Percentiles rank a stretch among this genome's conserved stretches.
Evolutionary conservation across 139 green algal species (phyloP).

Genomic region (Chlorella sp.): DNA sequence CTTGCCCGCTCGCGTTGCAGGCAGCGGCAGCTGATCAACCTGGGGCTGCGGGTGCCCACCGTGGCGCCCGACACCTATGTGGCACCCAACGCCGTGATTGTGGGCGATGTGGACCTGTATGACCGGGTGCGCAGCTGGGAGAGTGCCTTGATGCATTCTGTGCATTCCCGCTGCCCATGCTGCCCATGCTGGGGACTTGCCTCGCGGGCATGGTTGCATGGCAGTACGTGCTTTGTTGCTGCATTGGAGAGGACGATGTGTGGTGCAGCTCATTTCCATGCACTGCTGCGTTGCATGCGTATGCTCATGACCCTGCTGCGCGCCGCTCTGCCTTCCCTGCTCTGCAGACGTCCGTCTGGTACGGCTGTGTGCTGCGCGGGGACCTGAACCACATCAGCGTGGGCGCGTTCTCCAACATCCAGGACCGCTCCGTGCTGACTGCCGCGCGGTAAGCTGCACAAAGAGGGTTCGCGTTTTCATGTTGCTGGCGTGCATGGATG

Average conservation of each 20-base stretch:
- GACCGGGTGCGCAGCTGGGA: constrained; percentile 65
- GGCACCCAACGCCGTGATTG: constrained; percentile 83
- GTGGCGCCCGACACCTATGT: constrained; percentile 76
- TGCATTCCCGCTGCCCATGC: neutral
- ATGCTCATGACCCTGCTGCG: neutral
- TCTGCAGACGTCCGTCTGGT: constrained; percentile 80
- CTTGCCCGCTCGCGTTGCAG: constrained; percentile 43
- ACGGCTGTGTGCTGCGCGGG: constrained; percentile 83
- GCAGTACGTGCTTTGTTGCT: neutral
- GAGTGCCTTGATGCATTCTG: no score
- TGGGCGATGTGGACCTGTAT: constrained; percentile 88
- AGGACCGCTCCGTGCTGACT: constrained; percentile 88
- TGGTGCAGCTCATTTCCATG: neutral
- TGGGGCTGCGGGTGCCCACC: constrained; percentile 77
- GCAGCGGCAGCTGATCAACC: constrained; percentile 75
- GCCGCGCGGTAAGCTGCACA: constrained; percentile 82
- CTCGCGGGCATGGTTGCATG: neutral
- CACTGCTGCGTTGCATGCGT: no score
- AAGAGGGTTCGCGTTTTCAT: no score
- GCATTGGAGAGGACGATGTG: neutral
- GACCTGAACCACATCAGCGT: constrained; percentile 90
- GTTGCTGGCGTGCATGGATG: no score
- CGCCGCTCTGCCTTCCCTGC: neutral
- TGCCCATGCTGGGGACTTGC: neutral
- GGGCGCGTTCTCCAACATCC: constrained; percentile 70